A percentile compares a stretch with the other conserved stretches of the same genome.
Evolutionary conservation across 2,329 filamentous ascomycete species (phyloP).

Genomic region (Fusarium miscanthi): DNA sequence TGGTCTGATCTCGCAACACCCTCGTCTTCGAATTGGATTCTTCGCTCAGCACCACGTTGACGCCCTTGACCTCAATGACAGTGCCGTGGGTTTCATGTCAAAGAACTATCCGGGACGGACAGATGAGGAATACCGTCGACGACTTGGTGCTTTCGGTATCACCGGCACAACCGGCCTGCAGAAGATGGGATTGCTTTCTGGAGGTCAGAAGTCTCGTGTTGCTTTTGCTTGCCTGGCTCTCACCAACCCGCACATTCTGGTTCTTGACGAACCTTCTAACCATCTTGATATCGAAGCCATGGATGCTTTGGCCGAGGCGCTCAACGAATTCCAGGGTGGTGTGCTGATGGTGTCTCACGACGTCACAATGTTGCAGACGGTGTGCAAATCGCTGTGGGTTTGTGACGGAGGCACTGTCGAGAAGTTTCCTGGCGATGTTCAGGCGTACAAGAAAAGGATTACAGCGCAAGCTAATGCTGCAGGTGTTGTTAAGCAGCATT

Average conservation of each 20-base stretch:
- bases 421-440: slow-evolving; percentile 95
- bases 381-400: slow-evolving; percentile 95
- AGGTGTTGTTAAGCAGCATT: slow-evolving; percentile 81
- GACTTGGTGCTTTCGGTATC: slow-evolving; percentile 88
- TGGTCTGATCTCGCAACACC: slow-evolving; percentile 88
- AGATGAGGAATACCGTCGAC: slow-evolving; percentile 96
- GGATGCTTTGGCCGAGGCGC: slow-evolving; percentile 89
- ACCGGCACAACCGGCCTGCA: slow-evolving; percentile 97
- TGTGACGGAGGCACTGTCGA: slow-evolving; percentile 94
- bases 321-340: slow-evolving; percentile 89
- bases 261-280: slow-evolving; percentile 98
- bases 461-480: slow-evolving; percentile 86
- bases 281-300: slow-evolving; percentile 99
- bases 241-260: slow-evolving; percentile 94
- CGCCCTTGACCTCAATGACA: slow-evolving; percentile 87
- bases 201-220: slow-evolving; percentile 98
- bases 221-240: slow-evolving; percentile 97
- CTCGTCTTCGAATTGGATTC: slow-evolving; percentile 91
- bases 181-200: slow-evolving; percentile 93
- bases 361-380: slow-evolving; percentile 97
- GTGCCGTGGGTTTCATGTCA: slow-evolving; percentile 96
- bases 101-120: slow-evolving; percentile 89
- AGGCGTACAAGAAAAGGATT: slow-evolving; percentile 98
- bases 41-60: slow-evolving; percentile 99
- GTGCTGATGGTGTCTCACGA: slow-evolving; percentile 99